These are phyloP conservation scores for Trichosporon sp. DNA, from an alignment of 1,284 basidiomycete genomes.

Conservation along the genomic window DNA sequence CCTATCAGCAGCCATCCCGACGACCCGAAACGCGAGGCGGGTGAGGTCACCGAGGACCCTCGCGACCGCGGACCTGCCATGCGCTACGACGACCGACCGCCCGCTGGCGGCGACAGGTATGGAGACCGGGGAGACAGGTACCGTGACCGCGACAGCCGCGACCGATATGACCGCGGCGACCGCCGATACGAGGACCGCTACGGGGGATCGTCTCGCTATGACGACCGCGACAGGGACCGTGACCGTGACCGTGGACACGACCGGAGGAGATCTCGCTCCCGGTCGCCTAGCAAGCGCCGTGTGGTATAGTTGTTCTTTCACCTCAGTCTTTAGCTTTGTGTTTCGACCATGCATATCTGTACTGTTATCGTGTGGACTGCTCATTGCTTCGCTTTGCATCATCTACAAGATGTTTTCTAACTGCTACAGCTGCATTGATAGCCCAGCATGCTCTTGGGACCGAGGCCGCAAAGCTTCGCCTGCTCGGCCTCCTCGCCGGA, in stretches of 20 bases:
- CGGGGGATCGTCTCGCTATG: slow-evolving; percentile 18
- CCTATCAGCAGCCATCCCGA: slow-evolving; percentile 39
- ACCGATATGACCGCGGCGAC: slow-evolving; percentile 3
- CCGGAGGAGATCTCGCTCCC: slow-evolving; percentile 17
- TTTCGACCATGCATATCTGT: neutral
- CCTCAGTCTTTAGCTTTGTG: neutral
- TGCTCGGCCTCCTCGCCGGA: slow-evolving; percentile 60
- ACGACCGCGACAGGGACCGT: slow-evolving; percentile 27
- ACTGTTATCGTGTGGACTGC: neutral
- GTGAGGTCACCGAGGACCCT: slow-evolving; percentile 43
- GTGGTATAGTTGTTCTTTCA: slow-evolving; percentile 12
- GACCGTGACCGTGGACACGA: slow-evolving; percentile 20
- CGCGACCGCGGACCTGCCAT: slow-evolving; percentile 52
- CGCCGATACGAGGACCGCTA: slow-evolving; percentile 52
- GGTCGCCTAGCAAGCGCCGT: slow-evolving; percentile 22
- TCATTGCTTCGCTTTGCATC: neutral
- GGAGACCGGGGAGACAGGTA: slow-evolving; percentile 46
- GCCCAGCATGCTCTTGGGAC: slow-evolving; percentile 67
- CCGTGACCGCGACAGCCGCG: slow-evolving; percentile 45
- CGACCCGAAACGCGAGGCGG: slow-evolving; percentile 45
- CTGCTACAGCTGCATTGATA: slow-evolving; percentile 92
- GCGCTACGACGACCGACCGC: slow-evolving; percentile 7
- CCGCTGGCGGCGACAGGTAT: slow-evolving; percentile 45
- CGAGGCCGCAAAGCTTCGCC: slow-evolving; percentile 65
- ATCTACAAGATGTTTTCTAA: slow-evolving; percentile 48